Base-by-base conservation (phyloP, 306 rosid genomes). In the Elaeagnus macrophylla region DNA sequence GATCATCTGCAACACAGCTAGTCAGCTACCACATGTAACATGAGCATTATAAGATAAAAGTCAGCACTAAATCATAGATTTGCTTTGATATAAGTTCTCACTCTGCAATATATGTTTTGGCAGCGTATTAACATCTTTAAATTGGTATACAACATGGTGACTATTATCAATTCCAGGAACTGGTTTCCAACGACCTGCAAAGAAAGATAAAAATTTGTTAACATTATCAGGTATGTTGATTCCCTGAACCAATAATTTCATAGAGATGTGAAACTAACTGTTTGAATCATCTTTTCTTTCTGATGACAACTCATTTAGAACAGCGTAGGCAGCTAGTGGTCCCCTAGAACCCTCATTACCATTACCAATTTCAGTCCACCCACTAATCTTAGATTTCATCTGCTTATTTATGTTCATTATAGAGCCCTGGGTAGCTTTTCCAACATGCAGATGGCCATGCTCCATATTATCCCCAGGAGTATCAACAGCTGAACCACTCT, bases 151-250 rank as follows among this genome's bases (percentile, higher is more conserved):
- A 48, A 78, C 65, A 44, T 78, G 94, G 32, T 64, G 75, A 61
- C 77, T 76, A 62, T 64, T 81, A 44, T 71, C 86, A 48, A 67
- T 47, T 62, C 81, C 89, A 37, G 85, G 68, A 66, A 77, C 70
- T 53, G 83, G 74, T 73, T 77, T 91, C 99, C 95, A 87, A 20
- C 70, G 89, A 67, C 86, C 97, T 71, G 83, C 72, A 8, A 75
- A 67, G 25, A 89, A 55, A 74, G 71, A 72, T 39, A 85, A 72
- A 75, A 91, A 38, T 42, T 61, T 52, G 39, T 69, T 79, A 60
- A 65, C 69, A 37, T 75, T 64, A 57, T 25, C 32, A 25, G 32
- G 74, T 61, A 64, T 59, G 67, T 54, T 71, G 85, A 73, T 70
- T 75, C 57, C 83, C 75, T 8, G 69, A 63, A 62, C 73, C 81